Evolutionary conservation across 2,329 filamentous ascomycete genomes (phyloP), one percentile per base, ranked within the genome.

Genomic region (Exophiala mesophila): DNA sequence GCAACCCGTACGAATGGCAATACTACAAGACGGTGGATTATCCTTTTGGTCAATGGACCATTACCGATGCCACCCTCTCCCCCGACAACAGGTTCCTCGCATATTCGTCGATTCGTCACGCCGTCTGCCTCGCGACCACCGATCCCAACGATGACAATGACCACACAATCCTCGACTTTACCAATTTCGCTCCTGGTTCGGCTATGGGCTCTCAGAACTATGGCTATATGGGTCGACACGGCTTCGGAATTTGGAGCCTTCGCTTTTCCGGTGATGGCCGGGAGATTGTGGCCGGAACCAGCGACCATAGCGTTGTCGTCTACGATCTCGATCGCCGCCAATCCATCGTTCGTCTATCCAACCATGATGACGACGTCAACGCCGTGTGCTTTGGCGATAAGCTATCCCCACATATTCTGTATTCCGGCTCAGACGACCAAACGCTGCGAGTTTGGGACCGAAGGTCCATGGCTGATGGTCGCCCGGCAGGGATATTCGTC

Each of bases 391-490:
- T 94, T 58, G 92, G 88, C 1, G 89, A 97, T 64, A 82, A 81
- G 47, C 77, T 78, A 20, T 94, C 87, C 0, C 90, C 92, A 1
- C 89, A 98, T 60, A 90, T 97, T 47, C 73, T 98, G 2, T 97
- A 96, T 66, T 96, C 89, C 0, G 92, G 92, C 15, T 95, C 88
- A 0, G 92, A 98, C 59, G 92, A 98, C 59, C 83, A 85, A 2
- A 94, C 88, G 1, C 77, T 97, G 57, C 94, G 95, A 59, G 88
- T 98, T 2, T 98, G 92, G 92, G 92, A 98, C 59, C 78, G 90
- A 35, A 78, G 92, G 36, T 78, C 73, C 24, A 74, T 83, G 69
- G 76, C 72, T 17, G 68, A 79, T 49, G 74, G 77, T 21, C 71
- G 78, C 35, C 77, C 78, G 58, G 79, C 78, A 2, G 78, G 79